phyloP scores from a whole-genome alignment of 345 rosid genomes.

The Erysimum cheiranthoides region DNA sequence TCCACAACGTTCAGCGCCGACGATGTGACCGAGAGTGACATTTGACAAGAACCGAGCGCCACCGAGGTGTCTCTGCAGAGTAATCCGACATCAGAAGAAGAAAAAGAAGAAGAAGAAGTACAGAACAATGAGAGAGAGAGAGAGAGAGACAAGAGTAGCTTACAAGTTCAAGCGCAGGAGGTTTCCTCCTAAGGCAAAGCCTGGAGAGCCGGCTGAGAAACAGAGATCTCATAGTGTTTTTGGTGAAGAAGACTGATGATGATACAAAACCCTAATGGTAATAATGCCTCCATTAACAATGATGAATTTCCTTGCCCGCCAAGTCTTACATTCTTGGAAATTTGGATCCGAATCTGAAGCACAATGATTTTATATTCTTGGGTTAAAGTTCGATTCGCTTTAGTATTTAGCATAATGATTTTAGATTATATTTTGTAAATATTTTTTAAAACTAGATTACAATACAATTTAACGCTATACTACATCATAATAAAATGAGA shows the following conservation, averaged over 20 bases:
- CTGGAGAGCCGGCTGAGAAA: neutral
- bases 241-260: neutral
- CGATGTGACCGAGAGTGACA: neutral
- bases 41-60: slow-evolving; percentile 3
- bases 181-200: neutral
- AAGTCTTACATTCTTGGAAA: neutral
- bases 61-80: neutral
- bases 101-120: neutral
- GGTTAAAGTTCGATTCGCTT: too few relatives aligned
- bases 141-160: too few relatives aligned
- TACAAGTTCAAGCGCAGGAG: neutral
- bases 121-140: too few relatives aligned
- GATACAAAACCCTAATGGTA: neutral
- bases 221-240: slow-evolving; percentile 4
- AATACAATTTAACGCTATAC: too few relatives aligned
- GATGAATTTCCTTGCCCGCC: neutral
- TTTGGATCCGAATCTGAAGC: too few relatives aligned
- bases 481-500: too few relatives aligned
- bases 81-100: neutral
- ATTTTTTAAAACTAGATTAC: too few relatives aligned
- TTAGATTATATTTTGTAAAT: too few relatives aligned
- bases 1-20: neutral
- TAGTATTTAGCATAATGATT: too few relatives aligned
- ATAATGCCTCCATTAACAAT: too few relatives aligned
- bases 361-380: too few relatives aligned